Conservation (phyloP, 2,329 filamentous ascomycete genomes). For the Exophiala viscosa region DNA sequence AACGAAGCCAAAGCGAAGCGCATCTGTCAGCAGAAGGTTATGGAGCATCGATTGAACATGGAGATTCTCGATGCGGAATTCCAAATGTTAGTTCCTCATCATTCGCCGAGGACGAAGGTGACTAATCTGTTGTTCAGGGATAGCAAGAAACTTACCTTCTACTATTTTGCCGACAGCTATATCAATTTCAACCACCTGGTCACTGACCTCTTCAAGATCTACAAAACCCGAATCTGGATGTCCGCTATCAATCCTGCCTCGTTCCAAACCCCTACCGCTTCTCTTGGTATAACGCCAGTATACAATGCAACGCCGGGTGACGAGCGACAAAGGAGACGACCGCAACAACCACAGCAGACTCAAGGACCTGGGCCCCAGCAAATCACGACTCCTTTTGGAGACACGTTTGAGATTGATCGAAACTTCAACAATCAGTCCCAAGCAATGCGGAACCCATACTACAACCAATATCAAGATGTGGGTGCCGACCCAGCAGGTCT, state of each 20-base stretch:
- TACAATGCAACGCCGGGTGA: constrained; percentile 21
- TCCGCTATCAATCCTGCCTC: constrained; percentile 97
- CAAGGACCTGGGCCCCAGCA: constrained; percentile 12
- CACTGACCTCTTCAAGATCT: constrained; percentile 97
- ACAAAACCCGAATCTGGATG: constrained; percentile 99
- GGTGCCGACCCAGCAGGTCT: constrained; percentile 28
- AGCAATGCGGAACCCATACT: constrained; percentile 18
- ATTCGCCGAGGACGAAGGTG: neutral
- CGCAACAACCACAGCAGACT: constrained; percentile 29
- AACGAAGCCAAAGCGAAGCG: constrained; percentile 97
- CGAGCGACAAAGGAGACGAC: constrained; percentile 20
- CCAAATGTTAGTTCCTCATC: constrained; percentile 72
- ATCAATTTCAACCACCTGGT: constrained; percentile 97
- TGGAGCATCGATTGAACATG: constrained; percentile 92
- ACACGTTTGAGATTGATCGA: constrained; percentile 22
- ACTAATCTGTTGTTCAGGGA: constrained; percentile 59
- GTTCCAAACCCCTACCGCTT: constrained; percentile 72
- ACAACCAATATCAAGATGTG: constrained; percentile 20
- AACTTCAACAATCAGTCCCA: constrained; percentile 20
- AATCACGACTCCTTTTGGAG: constrained; percentile 23
- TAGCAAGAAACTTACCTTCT: constrained; percentile 98
- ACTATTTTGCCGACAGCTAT: constrained; percentile 96
- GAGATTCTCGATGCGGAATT: constrained; percentile 98
- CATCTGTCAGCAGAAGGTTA: constrained; percentile 93
- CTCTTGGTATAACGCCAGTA: constrained; percentile 57